Evolutionary conservation across 2,329 filamentous ascomycete species (phyloP), one percentile per base, ranked within the genome.

Genomic region (Paramyrothecium roridum): DNA sequence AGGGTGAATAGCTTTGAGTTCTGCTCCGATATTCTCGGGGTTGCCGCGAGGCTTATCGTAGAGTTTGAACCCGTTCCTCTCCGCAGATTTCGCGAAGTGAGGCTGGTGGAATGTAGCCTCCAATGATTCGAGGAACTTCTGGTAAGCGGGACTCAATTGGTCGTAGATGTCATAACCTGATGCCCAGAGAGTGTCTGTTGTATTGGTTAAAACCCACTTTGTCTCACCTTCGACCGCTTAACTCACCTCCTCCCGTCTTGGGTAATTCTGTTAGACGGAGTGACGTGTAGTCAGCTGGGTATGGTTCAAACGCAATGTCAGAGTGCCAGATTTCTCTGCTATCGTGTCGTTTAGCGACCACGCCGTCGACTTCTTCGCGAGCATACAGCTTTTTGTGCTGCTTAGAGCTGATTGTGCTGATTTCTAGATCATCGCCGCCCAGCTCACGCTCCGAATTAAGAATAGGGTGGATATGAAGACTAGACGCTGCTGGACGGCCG

Each of bases 101-200:
- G 80, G 79, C 61, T 80, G 74, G 0, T 76, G 76, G 58, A 78
- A 80, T 1, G 80, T 83, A 3, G 78, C 85, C 0, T 82, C 86
- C 8, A 88, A 68, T 0, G 69, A 67, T 54, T 88, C 84, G 26
- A 87, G 75, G 66, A 87, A 87, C 22, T 71, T 71, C 56, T 81
- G 82, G 53, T 82, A 81, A 0, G 81, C 73, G 2, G 74, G 71
- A 3, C 81, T 85, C 56, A 89, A 75, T 26, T 83, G 79, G 63
- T 89, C 85, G 62, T 87, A 89, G 13, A 87, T 69, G 61, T 88
- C 85, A 63, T 88, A 88, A 0, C 84, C 84, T 0, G 83, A 86
- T 0, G 85, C 86, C 84, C 85, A 89, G 7, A 89, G 77, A 0
- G 86, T 88, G 66, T 82, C 78, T 78, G 33, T 34, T 26, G 23